Base-by-base conservation (phyloP, 768 basidiomycete genomes). In the Royoungia palumana region DNA sequence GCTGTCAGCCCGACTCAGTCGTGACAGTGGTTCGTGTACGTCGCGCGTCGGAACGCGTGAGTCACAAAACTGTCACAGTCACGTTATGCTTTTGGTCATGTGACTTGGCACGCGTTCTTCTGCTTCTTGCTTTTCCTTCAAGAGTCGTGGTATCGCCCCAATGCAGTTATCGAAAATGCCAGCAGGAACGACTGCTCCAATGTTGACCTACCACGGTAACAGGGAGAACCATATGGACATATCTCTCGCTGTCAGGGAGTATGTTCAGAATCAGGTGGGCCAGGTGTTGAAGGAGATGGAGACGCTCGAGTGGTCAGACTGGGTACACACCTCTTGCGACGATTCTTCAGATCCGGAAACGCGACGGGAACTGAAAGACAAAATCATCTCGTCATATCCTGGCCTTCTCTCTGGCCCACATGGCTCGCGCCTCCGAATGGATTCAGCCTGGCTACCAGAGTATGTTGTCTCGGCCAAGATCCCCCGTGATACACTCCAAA, bases 1-100 rank as follows among this genome's bases (percentile, higher is more conserved):
- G n/a, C n/a, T n/a, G n/a, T n/a, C n/a, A n/a, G n/a, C n/a, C n/a
- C n/a, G n/a, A n/a, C n/a, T n/a, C n/a, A n/a, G 34, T 4, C 70
- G 69, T 63, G 63, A n/a, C 38, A 35, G 32, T 53, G 43, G 54
- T 59, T 43, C 32, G 39, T 35, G 56, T 48, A 21, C 22, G 41
- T 30, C 30, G 27, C 60, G 60, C 57, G 67, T 22, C 48, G 48
- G 49, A 41, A 47, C 60, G 66, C 59, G 66, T 57, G 44, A 12
- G 66, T 67, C 68, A 68, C 66, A 27, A 1, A 21, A 35, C 2
- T 2, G 57, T 60, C 50, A 63, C 59, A 40, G 38, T 56, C 51
- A 63, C 56, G 35, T 35, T 30, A 0, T 35, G 2, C 9, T 11
- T 22, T n/a, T 14, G 11, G 11, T 52, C 60, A 63, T 54, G 49